phyloP scores from a whole-genome alignment of 2,329 filamentous ascomycete species.

The Colletotrichum sp. region DNA sequence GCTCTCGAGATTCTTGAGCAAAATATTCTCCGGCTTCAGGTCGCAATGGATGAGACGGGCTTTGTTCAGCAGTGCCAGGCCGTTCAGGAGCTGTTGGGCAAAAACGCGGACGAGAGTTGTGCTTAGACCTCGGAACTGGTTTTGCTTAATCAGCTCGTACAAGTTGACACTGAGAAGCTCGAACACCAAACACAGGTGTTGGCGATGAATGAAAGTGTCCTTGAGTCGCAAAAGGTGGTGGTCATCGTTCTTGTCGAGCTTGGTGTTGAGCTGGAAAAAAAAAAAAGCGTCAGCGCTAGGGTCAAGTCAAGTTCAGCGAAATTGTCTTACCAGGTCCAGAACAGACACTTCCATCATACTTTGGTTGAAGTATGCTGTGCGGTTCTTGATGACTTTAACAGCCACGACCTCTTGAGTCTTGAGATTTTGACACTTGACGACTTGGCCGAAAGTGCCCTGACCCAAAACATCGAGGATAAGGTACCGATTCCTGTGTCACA shows the following conservation, averaged over 20 bases:
- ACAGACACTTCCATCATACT: slow-evolving; percentile 99
- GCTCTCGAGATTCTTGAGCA: slow-evolving; percentile 97
- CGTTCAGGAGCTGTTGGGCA: slow-evolving; percentile 94
- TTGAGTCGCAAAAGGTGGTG: slow-evolving; percentile 94
- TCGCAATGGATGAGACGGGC: slow-evolving; percentile 97
- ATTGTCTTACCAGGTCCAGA: slow-evolving; percentile 77
- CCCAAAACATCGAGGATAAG: slow-evolving; percentile 96
- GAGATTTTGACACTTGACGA: slow-evolving; percentile 98
- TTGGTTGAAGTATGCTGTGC: slow-evolving; percentile 99
- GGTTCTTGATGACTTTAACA: slow-evolving; percentile 99
- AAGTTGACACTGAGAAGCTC: slow-evolving; percentile 96
- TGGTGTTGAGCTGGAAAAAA: slow-evolving; percentile 80
- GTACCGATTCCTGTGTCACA: slow-evolving; percentile 77
- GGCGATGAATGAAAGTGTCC: slow-evolving; percentile 97
- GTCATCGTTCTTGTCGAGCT: slow-evolving; percentile 99
- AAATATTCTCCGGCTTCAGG: slow-evolving; percentile 96
- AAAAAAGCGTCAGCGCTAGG: neutral
- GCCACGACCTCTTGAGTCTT: slow-evolving; percentile 99
- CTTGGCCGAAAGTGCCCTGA: slow-evolving; percentile 97
- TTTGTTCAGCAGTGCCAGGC: slow-evolving; percentile 90
- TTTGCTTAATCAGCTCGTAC: slow-evolving; percentile 99
- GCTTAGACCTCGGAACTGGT: slow-evolving; percentile 96
- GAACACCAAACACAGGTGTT: slow-evolving; percentile 96
- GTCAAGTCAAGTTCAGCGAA: neutral
- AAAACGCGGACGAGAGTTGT: slow-evolving; percentile 97